Base-by-base conservation (phyloP, 176 grass and related monocot genomes). In the Carex scoparia region DNA sequence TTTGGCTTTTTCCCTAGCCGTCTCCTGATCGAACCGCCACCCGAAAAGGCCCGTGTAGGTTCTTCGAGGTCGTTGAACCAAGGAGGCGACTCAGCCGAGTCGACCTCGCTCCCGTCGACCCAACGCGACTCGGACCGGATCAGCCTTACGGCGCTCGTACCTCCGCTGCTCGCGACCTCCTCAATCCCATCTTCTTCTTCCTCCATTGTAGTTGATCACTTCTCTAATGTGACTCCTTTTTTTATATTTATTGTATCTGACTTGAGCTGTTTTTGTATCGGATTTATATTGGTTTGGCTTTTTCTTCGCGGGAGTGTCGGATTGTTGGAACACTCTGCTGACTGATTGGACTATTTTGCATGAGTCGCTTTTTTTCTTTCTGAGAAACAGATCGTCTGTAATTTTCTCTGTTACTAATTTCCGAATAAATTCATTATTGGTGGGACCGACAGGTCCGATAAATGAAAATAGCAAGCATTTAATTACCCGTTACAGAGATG, bases 101-200 rank as follows among this genome's bases (percentile, higher is more conserved):
- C 95, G 68, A 98, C 89, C 93, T 98, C 95, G 86, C 95, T 94
- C 69, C 89, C 95, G 81, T 98, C 88, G 65, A 98, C 95, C 95
- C 95, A 98, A 68, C 91, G 84, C 83, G 89, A 78, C 57, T 88
- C 81, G 5, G 67, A 59, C 79, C 65, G 16, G 5, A 5, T 10
- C 15, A 57, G 10, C 69, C 69, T 19, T 5, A 5, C 27, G 23
- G 18, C 27, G 8, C 61, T 54, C 1, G 51, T 23, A 10, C 81
- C 69, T 10, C 55, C 79, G 69, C 84, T 86, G 44, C 88, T 59
- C 31, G 57, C 66, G 77, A 91, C 89, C 90, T 97, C 92, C 85
- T 92, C 90, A 83, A 97, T 94, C 72, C 85, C 94, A 27, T 86
- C 86, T 67, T 88, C 93, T 82, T 94, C 93, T 61, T 79, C 84